Evolutionary conservation across 2,329 filamentous ascomycete genomes (phyloP), one percentile per base, ranked within the genome.

Genomic region (Colletotrichum musae): DNA sequence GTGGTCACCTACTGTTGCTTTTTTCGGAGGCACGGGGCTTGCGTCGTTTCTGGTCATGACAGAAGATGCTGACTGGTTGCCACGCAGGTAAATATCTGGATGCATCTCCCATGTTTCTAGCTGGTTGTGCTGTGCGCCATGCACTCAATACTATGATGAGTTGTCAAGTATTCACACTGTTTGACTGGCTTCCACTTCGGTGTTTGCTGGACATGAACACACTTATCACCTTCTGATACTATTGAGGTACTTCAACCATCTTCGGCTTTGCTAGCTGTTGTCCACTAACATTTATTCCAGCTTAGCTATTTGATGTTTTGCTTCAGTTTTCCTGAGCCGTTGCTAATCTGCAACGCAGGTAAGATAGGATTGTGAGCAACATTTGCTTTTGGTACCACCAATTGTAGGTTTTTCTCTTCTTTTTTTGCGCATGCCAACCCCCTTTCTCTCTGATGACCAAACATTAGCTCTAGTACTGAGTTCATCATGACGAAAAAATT

Each of bases 161-260:
- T 74, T 80, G 76, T 73, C 73, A 73, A 77, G 84, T 88, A 88
- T 88, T 88, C 86, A 88, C 86, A 88, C 86, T 88, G 85, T 88
- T 86, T 87, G 86, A 88, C 83, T 77, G 74, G 71, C 81, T 78
- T 74, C 3, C 74, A 75, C 75, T 78, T 76, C 77, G 79, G 80
- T 74, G 75, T 70, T 41, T 75, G 81, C 72, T 71, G 82, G 81
- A 82, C 73, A 87, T 88, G 86, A 88, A 87, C 84, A 86, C 75
- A 82, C 76, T 73, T 74, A 75, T 80, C 81, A 85, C 81, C 85
- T 85, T 86, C 85, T 87, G 85, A 87, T 83, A 81, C 81, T 80
- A 81, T 84, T 72, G 80, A 82, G 81, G 81, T 85, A 79, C 16
- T 48, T 59, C 16, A n/a, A 24, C 39, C 43, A 16, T 5, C 58